These are phyloP conservation scores for Chrysanthemum lavandulifolium DNA, from an alignment of 129 eudicot species.

Conservation along the genomic window DNA sequence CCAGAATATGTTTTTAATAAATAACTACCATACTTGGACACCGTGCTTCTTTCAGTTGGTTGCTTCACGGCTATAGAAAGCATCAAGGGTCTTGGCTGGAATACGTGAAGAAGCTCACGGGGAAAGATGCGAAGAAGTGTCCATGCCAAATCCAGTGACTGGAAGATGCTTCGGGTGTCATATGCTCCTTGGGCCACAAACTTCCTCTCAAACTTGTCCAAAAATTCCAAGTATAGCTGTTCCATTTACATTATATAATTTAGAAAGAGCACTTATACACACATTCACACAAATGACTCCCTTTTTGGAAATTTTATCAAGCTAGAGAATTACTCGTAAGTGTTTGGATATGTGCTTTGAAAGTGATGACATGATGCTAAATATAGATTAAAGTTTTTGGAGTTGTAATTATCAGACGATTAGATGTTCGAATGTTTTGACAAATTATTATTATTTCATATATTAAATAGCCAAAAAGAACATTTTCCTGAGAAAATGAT, in stretches of 20 bases:
- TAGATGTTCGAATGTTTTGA: no score
- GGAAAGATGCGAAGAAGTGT: conserved; percentile 94
- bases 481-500: no score
- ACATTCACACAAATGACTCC: neutral
- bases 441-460: no score
- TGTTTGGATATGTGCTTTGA: no score
- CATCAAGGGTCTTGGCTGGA: conserved; percentile 98
- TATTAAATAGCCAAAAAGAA: no score
- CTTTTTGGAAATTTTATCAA: no score
- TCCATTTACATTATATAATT: neutral
- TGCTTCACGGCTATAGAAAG: conserved; percentile 91
- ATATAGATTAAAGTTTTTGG: no score
- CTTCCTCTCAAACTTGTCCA: conserved; percentile 98
- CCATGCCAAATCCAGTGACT: conserved; percentile 98
- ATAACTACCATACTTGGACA: conserved; percentile 5
- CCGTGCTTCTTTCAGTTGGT: conserved; percentile 33
- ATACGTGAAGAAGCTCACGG: conserved; percentile 99
- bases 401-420: no score
- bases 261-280: neutral
- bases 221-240: conserved; percentile 91
- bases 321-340: no score
- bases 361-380: no score
- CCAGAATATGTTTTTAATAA: conserved; percentile 8
- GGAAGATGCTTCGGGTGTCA: conserved; percentile 96
- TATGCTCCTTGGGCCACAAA: conserved; percentile 99